Conservation (phyloP, 257 asterid genomes). For the Plantago major region DNA sequence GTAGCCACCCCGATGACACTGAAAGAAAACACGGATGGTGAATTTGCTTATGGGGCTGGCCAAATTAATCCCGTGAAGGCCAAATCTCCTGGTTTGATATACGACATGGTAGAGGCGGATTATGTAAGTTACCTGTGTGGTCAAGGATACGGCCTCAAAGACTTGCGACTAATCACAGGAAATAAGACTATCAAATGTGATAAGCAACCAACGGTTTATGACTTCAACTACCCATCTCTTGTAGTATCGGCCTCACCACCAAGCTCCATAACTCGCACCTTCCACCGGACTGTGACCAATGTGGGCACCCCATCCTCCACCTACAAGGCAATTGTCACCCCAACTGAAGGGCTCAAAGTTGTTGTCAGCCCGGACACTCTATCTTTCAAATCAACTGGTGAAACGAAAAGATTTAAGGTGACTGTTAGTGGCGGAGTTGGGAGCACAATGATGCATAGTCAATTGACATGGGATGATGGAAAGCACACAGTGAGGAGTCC, state of each 20-base stretch:
- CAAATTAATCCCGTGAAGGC: slow-evolving; percentile 64
- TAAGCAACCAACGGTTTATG: slow-evolving; percentile 30
- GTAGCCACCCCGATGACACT: slow-evolving; percentile 44
- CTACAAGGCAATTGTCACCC: slow-evolving; percentile 31
- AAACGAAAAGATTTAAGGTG: slow-evolving; percentile 33
- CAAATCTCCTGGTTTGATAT: slow-evolving; percentile 50
- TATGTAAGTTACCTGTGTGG: slow-evolving; percentile 59
- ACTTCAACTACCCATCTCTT: slow-evolving; percentile 61
- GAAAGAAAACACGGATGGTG: slow-evolving; percentile 35
- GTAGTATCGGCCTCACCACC: slow-evolving; percentile 24
- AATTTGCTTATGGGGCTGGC: slow-evolving; percentile 70
- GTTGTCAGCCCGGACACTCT: slow-evolving; percentile 36
- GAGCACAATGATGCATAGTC: slow-evolving; percentile 26
- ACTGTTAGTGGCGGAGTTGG: slow-evolving; percentile 25
- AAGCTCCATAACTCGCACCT: slow-evolving; percentile 20
- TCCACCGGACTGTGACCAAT: slow-evolving; percentile 50
- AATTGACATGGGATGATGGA: slow-evolving; percentile 59
- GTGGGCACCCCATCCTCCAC: slow-evolving; percentile 52
- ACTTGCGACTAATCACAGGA: slow-evolving; percentile 41
- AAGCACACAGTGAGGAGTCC: slow-evolving; percentile 55
- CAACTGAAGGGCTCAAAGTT: slow-evolving; percentile 25
- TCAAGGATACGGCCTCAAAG: slow-evolving; percentile 51
- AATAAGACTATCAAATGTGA: slow-evolving; percentile 23
- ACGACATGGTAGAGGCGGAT: slow-evolving; percentile 47
- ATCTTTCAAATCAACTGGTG: slow-evolving; percentile 36